phyloP scores from a whole-genome alignment of 331 rosid species.

The Malus hybrid region DNA sequence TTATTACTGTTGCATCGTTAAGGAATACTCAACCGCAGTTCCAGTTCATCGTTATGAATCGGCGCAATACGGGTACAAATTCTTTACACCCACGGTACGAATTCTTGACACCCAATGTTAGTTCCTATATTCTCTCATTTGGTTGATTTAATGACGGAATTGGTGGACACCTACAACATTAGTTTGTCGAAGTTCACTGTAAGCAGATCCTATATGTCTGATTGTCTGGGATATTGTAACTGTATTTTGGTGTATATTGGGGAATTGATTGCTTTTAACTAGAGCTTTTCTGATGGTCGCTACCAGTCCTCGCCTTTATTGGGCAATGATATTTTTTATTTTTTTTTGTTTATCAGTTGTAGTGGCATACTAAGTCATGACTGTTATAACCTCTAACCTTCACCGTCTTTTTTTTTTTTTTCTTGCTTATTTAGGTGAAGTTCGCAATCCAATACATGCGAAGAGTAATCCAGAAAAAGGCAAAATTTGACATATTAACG shows the following conservation, averaged over 20 bases:
- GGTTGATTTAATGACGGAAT: slow-evolving; percentile 98
- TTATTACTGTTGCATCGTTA: too few relatives aligned
- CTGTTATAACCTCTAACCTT: background rate
- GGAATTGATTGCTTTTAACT: background rate
- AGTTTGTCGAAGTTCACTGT: slow-evolving; percentile 94
- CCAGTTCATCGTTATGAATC: too few relatives aligned
- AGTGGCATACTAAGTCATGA: background rate
- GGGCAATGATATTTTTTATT: background rate
- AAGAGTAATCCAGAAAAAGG: slow-evolving; percentile 82
- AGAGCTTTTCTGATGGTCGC: background rate
- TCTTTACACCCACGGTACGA: too few relatives aligned
- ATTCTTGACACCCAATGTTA: too few relatives aligned
- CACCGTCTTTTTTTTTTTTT: background rate
- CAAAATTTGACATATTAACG: slow-evolving; percentile 83
- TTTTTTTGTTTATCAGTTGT: background rate
- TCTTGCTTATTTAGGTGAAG: slow-evolving; percentile 52
- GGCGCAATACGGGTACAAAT: too few relatives aligned
- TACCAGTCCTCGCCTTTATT: background rate
- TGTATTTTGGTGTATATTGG: background rate
- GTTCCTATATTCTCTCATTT: slow-evolving; percentile 50
- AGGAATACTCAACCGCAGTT: too few relatives aligned
- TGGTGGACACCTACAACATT: slow-evolving; percentile 72
- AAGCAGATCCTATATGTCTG: slow-evolving; percentile 19
- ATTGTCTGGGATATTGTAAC: background rate
- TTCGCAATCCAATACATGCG: slow-evolving; percentile 58